These are phyloP conservation scores for Sugiyamaella lignohabitans DNA, from an alignment of 805 yeast species.

Conservation along the genomic window DNA sequence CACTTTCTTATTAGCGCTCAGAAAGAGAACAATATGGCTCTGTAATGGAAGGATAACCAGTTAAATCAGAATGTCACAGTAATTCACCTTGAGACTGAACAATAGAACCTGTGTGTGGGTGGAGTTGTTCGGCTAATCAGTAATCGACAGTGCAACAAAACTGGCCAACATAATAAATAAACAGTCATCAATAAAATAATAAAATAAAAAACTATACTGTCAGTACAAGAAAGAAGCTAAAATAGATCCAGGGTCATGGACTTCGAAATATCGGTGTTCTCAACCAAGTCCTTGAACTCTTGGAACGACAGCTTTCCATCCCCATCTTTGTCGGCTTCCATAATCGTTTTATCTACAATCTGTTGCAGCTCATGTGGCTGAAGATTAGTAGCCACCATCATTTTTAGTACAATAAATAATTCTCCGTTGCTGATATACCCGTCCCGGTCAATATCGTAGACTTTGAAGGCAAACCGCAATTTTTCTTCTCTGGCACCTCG, in stretches of 20 bases:
- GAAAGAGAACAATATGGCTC: too few species aligned
- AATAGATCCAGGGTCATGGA: background rate
- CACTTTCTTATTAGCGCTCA: too few species aligned
- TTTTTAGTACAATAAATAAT: slow-evolving; percentile 79
- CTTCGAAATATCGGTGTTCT: background rate
- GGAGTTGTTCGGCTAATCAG: too few species aligned
- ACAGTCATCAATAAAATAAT: too few species aligned
- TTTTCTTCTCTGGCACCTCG: slow-evolving; percentile 77
- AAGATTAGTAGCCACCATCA: slow-evolving; percentile 94
- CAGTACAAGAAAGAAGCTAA: too few species aligned
- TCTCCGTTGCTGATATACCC: slow-evolving; percentile 96
- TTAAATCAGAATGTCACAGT: too few species aligned
- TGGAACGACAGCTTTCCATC: slow-evolving; percentile 81
- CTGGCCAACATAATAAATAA: too few species aligned
- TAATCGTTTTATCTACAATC: slow-evolving; percentile 91
- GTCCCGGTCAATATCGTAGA: slow-evolving; percentile 93
- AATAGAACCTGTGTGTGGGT: too few species aligned
- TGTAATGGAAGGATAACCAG: too few species aligned
- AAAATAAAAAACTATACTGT: too few species aligned
- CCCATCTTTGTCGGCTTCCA: slow-evolving; percentile 85
- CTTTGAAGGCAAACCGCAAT: slow-evolving; percentile 80
- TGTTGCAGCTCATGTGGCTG: slow-evolving; percentile 87
- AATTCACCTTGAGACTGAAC: too few species aligned
- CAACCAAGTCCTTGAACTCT: slow-evolving; percentile 59
- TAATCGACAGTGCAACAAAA: too few species aligned